Evolutionary conservation across 306 rosid species (phyloP), one percentile per base, ranked within the genome.

Genomic region (Vicia sativa): DNA sequence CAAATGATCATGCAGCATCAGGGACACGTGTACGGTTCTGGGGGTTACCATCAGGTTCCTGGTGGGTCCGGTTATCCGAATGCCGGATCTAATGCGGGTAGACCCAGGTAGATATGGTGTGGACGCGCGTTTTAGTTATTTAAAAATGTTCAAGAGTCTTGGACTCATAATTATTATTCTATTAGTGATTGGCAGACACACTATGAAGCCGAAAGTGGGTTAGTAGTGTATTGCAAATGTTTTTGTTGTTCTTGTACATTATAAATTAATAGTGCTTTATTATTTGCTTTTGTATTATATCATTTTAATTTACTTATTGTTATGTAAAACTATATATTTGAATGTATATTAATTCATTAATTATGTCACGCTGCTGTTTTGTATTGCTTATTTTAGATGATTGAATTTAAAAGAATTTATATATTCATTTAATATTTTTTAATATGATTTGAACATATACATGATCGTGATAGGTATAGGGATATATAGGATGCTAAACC

Each of bases 41-140:
- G 67, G 18, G 18, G 34, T 9, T 61, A 38, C 14, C 67, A 61
- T 61, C 66, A 61, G 38, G 49, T 60, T 11, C 66, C 66, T 62
- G 71, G 79, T 72, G 91, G 91, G 67, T 64, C 87, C n/a, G 74
- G 72, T 29, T 79, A 87, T 42, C 69, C 77, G 18, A 80, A 78
- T 74, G 72, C 75, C 12, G 80, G 85, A 15, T 77, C 81, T 29
- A 79, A 74, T 70, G 62, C 83, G 45, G 80, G 90, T 69, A 67
- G 82, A 18, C 81, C 81, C 70, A 59, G 81, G 69, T 77, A 56
- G 58, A 8, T 13, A 2, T 54, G 62, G 35, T 52, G 57, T 41
- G 56, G 56, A 74, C 38, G 10, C 21, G 28, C 7, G 4, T 49
- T 9, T 49, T 16, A 49, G 26, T n/a, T n/a, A n/a, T n/a, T n/a